Conservation (phyloP, 257 asterid species). For the Forsythia suspensa region DNA sequence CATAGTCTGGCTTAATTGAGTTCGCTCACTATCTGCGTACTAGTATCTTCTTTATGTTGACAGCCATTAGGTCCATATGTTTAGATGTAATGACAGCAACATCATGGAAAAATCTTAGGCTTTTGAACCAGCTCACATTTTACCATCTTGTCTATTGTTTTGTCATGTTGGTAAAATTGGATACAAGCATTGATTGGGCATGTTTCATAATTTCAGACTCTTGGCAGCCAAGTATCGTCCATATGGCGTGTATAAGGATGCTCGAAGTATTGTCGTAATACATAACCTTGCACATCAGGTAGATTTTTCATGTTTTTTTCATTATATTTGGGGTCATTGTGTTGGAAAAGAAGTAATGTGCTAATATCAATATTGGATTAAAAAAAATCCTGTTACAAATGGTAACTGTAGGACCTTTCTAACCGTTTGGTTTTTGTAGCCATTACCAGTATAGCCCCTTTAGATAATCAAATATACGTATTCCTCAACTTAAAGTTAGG, state of each 20-base stretch:
- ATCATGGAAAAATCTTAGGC: background rate
- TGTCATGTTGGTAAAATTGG: conserved; percentile 9
- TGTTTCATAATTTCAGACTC: conserved; percentile 54
- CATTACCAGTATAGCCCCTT: background rate
- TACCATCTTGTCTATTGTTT: background rate
- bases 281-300: conserved; percentile 99
- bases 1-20: background rate
- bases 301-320: conserved; percentile 13
- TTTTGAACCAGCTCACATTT: background rate
- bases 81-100: background rate
- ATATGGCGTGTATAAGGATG: conserved; percentile 88
- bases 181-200: conserved; percentile 15
- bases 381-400: conserved; percentile 5
- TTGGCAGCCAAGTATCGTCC: conserved; percentile 97
- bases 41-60: background rate
- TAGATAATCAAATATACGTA: background rate
- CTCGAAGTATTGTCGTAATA: conserved; percentile 77
- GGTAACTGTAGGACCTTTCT: background rate
- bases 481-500: background rate
- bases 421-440: background rate
- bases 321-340: background rate
- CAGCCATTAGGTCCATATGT: background rate
- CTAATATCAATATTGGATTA: background rate
- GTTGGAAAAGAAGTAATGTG: background rate
- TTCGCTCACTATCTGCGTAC: background rate